These are phyloP conservation scores for Drechslerella stenobrocha DNA, from an alignment of 2,329 filamentous ascomycete species.

Conservation along the genomic window DNA sequence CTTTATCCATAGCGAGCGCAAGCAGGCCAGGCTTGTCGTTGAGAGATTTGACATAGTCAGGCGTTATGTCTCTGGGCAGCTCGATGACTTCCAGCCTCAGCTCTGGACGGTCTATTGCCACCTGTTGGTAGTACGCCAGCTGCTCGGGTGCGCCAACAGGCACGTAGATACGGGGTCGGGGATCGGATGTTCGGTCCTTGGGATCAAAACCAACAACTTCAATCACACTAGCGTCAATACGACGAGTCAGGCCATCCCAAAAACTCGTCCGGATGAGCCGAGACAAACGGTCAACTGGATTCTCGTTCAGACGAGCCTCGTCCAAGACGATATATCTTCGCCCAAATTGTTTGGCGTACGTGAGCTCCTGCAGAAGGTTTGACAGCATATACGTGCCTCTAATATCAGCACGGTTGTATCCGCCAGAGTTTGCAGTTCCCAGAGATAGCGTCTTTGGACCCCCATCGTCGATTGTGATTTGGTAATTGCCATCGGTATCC, in stretches of 20 bases:
- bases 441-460: slow-evolving; percentile 88
- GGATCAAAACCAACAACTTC: slow-evolving; percentile 84
- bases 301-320: slow-evolving; percentile 88
- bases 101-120: slow-evolving; percentile 77
- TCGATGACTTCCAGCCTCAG: slow-evolving; percentile 83
- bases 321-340: slow-evolving; percentile 88
- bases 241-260: slow-evolving; percentile 86
- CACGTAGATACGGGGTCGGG: slow-evolving; percentile 87
- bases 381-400: slow-evolving; percentile 97
- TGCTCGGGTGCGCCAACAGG: slow-evolving; percentile 83
- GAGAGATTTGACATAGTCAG: slow-evolving; percentile 68
- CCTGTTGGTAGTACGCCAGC: slow-evolving; percentile 80
- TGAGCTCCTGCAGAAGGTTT: slow-evolving; percentile 92
- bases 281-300: slow-evolving; percentile 83
- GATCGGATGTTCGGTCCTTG: slow-evolving; percentile 92
- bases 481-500: slow-evolving; percentile 90
- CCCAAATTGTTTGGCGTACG: slow-evolving; percentile 85
- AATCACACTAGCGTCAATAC: slow-evolving; percentile 86
- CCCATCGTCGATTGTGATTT: slow-evolving; percentile 95
- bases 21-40: slow-evolving; percentile 86
- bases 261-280: slow-evolving; percentile 87
- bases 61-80: slow-evolving; percentile 75
- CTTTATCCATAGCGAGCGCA: slow-evolving; percentile 84
- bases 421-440: slow-evolving; percentile 81
- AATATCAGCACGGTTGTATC: slow-evolving; percentile 84